Evolutionary conservation across 2,329 filamentous ascomycete genomes (phyloP).

Genomic region (Pseudogymnoascus sp.): DNA sequence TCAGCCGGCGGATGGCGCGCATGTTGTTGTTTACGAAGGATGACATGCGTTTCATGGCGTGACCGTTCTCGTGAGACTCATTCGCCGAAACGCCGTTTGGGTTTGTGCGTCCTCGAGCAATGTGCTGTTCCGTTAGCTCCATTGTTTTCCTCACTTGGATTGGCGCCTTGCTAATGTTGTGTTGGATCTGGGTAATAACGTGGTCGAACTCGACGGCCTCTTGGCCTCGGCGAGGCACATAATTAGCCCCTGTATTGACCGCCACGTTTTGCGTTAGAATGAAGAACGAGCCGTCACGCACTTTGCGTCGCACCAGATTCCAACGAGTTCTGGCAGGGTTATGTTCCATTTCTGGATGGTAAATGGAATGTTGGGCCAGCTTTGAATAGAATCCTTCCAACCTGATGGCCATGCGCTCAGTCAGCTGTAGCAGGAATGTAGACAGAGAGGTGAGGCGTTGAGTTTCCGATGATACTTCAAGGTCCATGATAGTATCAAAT

Average conservation of each 20-base stretch:
- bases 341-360: constrained; percentile 44
- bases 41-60: constrained; percentile 39
- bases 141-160: constrained; percentile 20
- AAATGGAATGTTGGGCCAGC: constrained; percentile 42
- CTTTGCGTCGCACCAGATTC: constrained; percentile 41
- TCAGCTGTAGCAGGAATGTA: constrained; percentile 43
- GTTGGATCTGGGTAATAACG: constrained; percentile 38
- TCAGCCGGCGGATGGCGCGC: constrained; percentile 37
- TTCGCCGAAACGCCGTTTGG: constrained; percentile 33
- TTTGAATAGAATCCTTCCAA: constrained; percentile 46
- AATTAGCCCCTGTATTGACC: constrained; percentile 23
- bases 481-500: constrained; percentile 39
- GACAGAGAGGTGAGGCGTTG: constrained; percentile 33
- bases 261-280: constrained; percentile 36
- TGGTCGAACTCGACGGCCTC: constrained; percentile 39
- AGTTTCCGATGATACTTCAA: constrained; percentile 33
- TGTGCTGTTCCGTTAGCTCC: constrained; percentile 37
- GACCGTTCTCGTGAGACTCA: constrained; percentile 36
- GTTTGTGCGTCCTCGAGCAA: constrained; percentile 28
- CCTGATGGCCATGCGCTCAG: constrained; percentile 46
- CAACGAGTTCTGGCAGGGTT: constrained; percentile 47
- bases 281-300: constrained; percentile 46
- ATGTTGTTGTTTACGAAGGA: constrained; percentile 38
- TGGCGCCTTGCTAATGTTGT: constrained; percentile 27
- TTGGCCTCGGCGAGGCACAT: constrained; percentile 26